Percentiles rank a stretch among this genome's conserved stretches.
These are phyloP conservation scores for Plantago rigida DNA, from an alignment of 305 asterid genomes.

Conservation along the genomic window DNA sequence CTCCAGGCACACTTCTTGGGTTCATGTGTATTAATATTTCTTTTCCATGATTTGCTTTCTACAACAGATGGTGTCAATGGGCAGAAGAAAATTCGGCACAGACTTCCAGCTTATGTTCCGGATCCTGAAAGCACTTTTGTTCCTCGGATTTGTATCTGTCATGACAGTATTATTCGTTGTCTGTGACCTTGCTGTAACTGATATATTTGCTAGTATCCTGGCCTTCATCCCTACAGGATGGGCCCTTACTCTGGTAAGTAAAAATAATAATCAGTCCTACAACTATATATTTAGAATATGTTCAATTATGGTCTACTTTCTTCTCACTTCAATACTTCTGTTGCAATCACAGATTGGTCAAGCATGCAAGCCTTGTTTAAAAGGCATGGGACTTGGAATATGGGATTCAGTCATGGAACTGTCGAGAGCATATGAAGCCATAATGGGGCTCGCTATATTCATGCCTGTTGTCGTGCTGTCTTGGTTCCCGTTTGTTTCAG, in stretches of 20 bases:
- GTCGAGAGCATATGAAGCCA: slow-evolving; percentile 72
- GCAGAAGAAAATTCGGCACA: slow-evolving; percentile 85
- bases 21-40: background rate
- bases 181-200: slow-evolving; percentile 55
- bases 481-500: slow-evolving; percentile 95
- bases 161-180: slow-evolving; percentile 85
- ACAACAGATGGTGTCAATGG: slow-evolving; percentile 88
- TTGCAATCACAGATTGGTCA: slow-evolving; percentile 56
- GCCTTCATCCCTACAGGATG: slow-evolving; percentile 99
- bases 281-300: background rate
- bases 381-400: slow-evolving; percentile 50
- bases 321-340: background rate
- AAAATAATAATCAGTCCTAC: background rate
- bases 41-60: slow-evolving; percentile 2
- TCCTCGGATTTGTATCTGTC: slow-evolving; percentile 77
- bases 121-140: slow-evolving; percentile 83
- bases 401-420: slow-evolving; percentile 97
- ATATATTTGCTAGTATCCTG: slow-evolving; percentile 72
- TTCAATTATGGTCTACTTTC: background rate
- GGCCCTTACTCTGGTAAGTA: slow-evolving; percentile 80
- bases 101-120: slow-evolving; percentile 99
- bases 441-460: slow-evolving; percentile 81
- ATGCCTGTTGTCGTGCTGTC: slow-evolving; percentile 72
- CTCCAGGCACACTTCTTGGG: background rate
- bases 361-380: slow-evolving; percentile 63